phyloP scores from a whole-genome alignment of 140 eudicot species.

The Oenanthe javanica region DNA sequence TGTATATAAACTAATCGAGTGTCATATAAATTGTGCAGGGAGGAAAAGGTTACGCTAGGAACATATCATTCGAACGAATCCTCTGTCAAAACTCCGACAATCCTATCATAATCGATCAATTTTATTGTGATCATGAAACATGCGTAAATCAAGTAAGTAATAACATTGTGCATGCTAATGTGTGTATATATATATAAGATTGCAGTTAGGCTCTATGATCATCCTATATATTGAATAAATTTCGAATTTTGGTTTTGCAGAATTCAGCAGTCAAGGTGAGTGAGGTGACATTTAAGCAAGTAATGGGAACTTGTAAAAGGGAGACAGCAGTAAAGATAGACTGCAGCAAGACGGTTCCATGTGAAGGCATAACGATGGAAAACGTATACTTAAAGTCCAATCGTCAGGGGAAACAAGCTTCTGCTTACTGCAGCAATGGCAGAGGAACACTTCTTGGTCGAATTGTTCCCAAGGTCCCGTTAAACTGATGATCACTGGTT shows the following conservation, averaged over 20 bases:
- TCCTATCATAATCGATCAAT: slow-evolving; percentile 28
- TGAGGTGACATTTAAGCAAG: slow-evolving; percentile 15
- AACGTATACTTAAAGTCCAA: slow-evolving; percentile 6
- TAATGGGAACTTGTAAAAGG: slow-evolving; percentile 8
- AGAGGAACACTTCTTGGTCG: slow-evolving; percentile 11
- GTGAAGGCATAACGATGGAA: slow-evolving; percentile 12
- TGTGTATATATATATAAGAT: not conserved
- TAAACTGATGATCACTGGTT: not conserved
- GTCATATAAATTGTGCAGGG: slow-evolving; percentile 16
- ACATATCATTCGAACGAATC: slow-evolving; percentile 17
- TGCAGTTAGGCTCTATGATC: not conserved
- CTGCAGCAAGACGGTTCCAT: slow-evolving; percentile 23
- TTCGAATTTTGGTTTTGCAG: slow-evolving; percentile 5
- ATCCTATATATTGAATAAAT: not conserved
- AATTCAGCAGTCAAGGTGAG: slow-evolving; percentile 19
- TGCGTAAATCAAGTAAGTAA: slow-evolving; percentile 10
- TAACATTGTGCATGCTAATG: not conserved
- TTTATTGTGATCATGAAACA: slow-evolving; percentile 21
- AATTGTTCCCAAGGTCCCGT: not conserved
- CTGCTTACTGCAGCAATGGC: slow-evolving; percentile 12
- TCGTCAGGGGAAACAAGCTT: not conserved
- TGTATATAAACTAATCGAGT: not conserved
- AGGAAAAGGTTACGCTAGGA: slow-evolving; percentile 26
- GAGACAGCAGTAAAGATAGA: slow-evolving; percentile 10
- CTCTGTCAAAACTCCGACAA: not conserved